phyloP scores from a whole-genome alignment of 768 basidiomycete genomes.

The Auricularia heimuer region DNA sequence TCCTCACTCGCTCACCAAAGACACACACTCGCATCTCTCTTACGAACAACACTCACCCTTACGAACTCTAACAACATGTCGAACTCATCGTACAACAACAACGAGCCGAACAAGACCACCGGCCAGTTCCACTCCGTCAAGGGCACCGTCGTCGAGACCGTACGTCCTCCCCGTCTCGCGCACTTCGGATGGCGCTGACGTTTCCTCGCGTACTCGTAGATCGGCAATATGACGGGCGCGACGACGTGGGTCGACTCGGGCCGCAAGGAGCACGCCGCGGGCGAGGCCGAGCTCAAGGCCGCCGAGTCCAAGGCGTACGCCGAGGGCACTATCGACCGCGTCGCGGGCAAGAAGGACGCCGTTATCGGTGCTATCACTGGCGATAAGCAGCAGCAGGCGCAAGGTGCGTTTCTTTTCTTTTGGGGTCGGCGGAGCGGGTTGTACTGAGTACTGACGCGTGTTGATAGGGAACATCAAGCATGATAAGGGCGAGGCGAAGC shows the following conservation, averaged over 20 bases:
- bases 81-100: conserved; percentile 4
- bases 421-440: not conserved
- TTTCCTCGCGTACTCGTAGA: not conserved
- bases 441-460: conserved; percentile 10
- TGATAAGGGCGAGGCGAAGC: conserved; percentile 8
- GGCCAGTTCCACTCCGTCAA: conserved; percentile 37
- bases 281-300: conserved; percentile 35
- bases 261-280: conserved; percentile 39
- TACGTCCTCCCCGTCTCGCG: conserved; percentile 1
- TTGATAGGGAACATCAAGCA: conserved; percentile 3
- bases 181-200: not conserved
- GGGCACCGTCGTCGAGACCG: conserved; percentile 15
- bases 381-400: conserved; percentile 40
- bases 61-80: conserved; percentile 5
- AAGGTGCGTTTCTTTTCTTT: conserved; percentile 25
- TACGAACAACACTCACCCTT: too few species aligned
- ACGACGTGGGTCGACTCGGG: conserved; percentile 35
- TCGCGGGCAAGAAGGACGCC: conserved; percentile 42
- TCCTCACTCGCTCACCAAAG: too few species aligned
- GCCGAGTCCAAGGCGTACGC: conserved; percentile 42
- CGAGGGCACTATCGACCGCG: conserved; percentile 36
- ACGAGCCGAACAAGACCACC: conserved; percentile 27
- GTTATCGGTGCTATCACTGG: conserved; percentile 48
- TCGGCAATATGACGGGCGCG: conserved; percentile 36
- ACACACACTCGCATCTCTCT: too few species aligned